A percentile compares a stretch with the other conserved stretches of the same genome.
Conservation (phyloP, 441 rosid genomes). For the Adansonia rubrostipa region DNA sequence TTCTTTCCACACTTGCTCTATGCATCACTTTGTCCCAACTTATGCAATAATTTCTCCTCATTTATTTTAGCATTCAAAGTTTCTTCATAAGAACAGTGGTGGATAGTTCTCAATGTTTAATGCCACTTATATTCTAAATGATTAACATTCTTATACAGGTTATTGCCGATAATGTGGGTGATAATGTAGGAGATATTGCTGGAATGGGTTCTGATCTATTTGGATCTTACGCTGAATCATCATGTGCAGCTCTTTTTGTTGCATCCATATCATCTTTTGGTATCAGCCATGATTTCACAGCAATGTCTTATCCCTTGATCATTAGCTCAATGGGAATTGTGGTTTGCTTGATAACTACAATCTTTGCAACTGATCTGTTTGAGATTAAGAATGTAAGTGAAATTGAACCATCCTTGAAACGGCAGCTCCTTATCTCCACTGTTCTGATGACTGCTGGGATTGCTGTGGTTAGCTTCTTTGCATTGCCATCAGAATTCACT, state of each 20-base stretch:
- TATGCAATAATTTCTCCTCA: background rate
- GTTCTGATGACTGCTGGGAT: slow-evolving; percentile 66
- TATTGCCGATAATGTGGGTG: slow-evolving; percentile 71
- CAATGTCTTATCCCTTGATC: slow-evolving; percentile 67
- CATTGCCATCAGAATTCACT: slow-evolving; percentile 65
- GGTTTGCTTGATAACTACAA: slow-evolving; percentile 63
- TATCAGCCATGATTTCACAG: slow-evolving; percentile 47
- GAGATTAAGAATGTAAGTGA: slow-evolving; percentile 56
- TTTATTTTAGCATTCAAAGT: background rate
- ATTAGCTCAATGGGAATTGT: slow-evolving; percentile 64
- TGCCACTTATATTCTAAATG: background rate
- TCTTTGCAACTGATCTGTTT: slow-evolving; percentile 63
- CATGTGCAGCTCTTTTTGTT: slow-evolving; percentile 70
- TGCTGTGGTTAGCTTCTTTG: slow-evolving; percentile 50
- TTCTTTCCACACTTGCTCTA: background rate
- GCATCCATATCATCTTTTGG: slow-evolving; percentile 70
- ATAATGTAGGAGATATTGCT: slow-evolving; percentile 70
- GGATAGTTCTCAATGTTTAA: background rate
- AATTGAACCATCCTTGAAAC: slow-evolving; percentile 64
- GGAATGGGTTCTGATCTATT: slow-evolving; percentile 74
- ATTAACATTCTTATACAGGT: slow-evolving; percentile 43
- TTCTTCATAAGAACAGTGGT: background rate
- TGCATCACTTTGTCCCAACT: background rate
- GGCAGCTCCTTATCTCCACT: slow-evolving; percentile 68
- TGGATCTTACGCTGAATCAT: slow-evolving; percentile 66